Percentiles rank a stretch among this genome's conserved stretches.
Evolutionary conservation across 2,329 filamentous ascomycete species (phyloP).

Genomic region (Apiospora hydei): DNA sequence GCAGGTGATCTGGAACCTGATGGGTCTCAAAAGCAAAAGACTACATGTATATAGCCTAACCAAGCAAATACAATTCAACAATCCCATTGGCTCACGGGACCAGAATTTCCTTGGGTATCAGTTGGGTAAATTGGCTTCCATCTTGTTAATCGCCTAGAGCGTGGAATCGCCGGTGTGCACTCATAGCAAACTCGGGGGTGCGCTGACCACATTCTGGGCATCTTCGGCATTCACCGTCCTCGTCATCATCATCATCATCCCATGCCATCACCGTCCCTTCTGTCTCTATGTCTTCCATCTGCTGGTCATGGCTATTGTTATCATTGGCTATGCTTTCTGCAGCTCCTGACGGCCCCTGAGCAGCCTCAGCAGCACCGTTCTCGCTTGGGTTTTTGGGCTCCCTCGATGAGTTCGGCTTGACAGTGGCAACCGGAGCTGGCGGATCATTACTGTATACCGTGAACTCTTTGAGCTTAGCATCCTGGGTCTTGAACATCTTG

Average conservation of each 20-base stretch:
- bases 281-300: not conserved
- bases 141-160: slow-evolving; percentile 35
- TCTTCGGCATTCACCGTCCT: slow-evolving; percentile 40
- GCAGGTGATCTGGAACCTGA: not conserved
- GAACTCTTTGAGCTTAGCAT: slow-evolving; percentile 73
- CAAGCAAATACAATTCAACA: slow-evolving; percentile 2
- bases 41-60: slow-evolving; percentile 16
- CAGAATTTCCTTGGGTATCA: not conserved
- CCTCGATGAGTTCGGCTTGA: not conserved
- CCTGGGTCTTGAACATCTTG: slow-evolving; percentile 81
- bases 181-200: slow-evolving; percentile 65
- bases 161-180: slow-evolving; percentile 64
- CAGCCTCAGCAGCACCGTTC: not conserved
- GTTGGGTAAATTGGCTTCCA: not conserved
- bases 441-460: slow-evolving; percentile 55
- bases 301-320: not conserved
- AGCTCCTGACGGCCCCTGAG: not conserved
- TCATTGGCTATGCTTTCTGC: not conserved
- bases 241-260: slow-evolving; percentile 36
- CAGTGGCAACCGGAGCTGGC: not conserved
- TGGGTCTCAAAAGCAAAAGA: not conserved
- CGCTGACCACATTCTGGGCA: slow-evolving; percentile 59
- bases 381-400: not conserved
- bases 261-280: not conserved
- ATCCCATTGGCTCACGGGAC: not conserved